Conservation (phyloP, 2,329 filamentous ascomycete species). For the Colletotrichum higginsianum region DNA sequence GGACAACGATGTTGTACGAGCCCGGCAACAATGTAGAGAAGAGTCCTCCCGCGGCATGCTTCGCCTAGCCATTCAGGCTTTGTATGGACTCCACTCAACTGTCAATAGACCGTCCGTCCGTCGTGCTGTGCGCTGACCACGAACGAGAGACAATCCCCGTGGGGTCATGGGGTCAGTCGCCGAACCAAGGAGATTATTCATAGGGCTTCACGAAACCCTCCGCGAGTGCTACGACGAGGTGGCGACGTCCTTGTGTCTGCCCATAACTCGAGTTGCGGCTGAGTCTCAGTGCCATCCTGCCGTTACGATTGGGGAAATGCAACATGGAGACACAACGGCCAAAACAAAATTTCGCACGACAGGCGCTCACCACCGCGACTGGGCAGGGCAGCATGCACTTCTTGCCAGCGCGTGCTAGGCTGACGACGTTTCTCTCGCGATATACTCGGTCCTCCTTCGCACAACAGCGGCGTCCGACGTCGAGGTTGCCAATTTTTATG, state of each 20-base stretch:
- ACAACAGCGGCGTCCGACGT: constrained; percentile 6
- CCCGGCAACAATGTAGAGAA: constrained; percentile 1
- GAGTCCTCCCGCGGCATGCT: background rate
- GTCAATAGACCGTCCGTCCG: background rate
- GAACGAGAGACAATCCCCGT: constrained; percentile 14
- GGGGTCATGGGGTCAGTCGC: constrained; percentile 1
- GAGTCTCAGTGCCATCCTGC: background rate
- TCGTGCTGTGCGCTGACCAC: constrained; percentile 1
- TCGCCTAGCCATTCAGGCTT: constrained; percentile 12
- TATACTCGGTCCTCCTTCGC: constrained; percentile 14
- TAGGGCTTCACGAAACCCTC: constrained; percentile 9
- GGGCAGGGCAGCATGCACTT: background rate
- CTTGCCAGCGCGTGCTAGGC: background rate
- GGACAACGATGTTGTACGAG: background rate
- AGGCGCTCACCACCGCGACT: constrained; percentile 24
- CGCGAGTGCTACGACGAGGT: constrained; percentile 3
- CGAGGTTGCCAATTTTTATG: background rate
- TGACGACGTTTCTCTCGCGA: background rate
- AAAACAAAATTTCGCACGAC: constrained; percentile 19
- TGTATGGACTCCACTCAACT: constrained; percentile 6
- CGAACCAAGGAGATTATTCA: constrained; percentile 13
- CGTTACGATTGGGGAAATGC: constrained; percentile 3
- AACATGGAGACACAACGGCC: constrained; percentile 19
- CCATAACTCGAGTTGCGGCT: constrained; percentile 11
- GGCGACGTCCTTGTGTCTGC: constrained; percentile 8